Evolutionary conservation across 805 yeast species (phyloP).

Genomic region (Zygotorulaspora florentina): DNA sequence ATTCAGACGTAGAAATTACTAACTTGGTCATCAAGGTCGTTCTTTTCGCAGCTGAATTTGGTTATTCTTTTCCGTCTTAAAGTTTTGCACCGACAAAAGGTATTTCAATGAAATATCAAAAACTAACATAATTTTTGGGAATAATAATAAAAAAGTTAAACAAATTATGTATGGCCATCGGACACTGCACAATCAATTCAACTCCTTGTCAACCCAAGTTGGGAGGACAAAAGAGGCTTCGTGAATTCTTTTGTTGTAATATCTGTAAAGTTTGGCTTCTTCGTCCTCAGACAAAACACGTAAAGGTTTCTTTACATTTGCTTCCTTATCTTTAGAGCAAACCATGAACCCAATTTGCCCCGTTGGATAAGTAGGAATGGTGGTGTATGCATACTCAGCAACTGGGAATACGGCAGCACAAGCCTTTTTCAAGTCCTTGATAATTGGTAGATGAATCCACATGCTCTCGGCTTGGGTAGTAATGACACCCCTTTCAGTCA

Average conservation of each 20-base stretch:
- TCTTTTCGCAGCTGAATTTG: background rate
- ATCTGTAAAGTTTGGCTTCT: conserved; percentile 63
- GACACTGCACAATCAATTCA: conserved; percentile 27
- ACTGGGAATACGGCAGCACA: conserved; percentile 85
- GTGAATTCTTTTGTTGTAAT: conserved; percentile 83
- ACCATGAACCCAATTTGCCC: conserved; percentile 99
- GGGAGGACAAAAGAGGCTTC: conserved; percentile 88
- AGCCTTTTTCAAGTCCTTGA: conserved; percentile 74
- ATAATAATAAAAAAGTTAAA: background rate
- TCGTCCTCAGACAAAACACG: conserved; percentile 59
- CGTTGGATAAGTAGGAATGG: conserved; percentile 95
- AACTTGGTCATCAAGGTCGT: conserved; percentile 18
- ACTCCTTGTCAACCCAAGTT: conserved; percentile 70
- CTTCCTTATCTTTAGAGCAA: conserved; percentile 69
- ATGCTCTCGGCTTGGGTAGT: conserved; percentile 92
- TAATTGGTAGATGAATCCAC: conserved; percentile 85
- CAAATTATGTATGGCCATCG: background rate
- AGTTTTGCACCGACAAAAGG: background rate
- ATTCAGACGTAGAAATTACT: conserved; percentile 25
- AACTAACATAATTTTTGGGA: background rate
- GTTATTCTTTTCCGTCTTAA: background rate
- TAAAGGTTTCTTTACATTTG: conserved; percentile 63
- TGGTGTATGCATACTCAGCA: conserved; percentile 85
- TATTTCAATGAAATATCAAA: background rate
- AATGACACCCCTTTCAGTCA: conserved; percentile 89